phyloP scores from a whole-genome alignment of 805 yeast species.

The Dipodascus albidus region DNA sequence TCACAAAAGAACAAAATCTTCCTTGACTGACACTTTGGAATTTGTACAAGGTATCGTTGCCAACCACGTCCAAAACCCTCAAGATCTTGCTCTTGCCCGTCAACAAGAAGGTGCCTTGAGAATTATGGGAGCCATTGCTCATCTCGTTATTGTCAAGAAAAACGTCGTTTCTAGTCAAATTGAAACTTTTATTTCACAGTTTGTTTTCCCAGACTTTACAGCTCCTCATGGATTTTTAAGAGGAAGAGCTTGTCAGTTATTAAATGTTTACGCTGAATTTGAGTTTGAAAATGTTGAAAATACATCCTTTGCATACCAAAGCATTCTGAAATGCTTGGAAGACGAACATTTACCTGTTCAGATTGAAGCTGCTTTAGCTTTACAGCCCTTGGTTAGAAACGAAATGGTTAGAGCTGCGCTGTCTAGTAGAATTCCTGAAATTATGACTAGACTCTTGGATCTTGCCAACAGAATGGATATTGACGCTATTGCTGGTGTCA shows the following conservation, averaged over 20 bases:
- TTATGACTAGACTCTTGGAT: conserved; percentile 68
- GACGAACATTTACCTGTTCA: conserved; percentile 59
- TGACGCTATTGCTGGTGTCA: conserved; percentile 78
- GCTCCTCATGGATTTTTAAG: conserved; percentile 55
- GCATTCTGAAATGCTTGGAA: conserved; percentile 30
- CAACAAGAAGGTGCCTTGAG: conserved; percentile 72
- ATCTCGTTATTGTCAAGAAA: conserved; percentile 39
- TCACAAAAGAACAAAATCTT: conserved; percentile 40
- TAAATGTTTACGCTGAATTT: conserved; percentile 51
- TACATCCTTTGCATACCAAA: conserved; percentile 43
- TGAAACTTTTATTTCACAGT: conserved; percentile 52
- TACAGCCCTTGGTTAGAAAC: conserved; percentile 63
- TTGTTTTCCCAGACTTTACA: conserved; percentile 61
- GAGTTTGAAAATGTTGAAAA: conserved; percentile 51
- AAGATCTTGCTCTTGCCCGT: conserved; percentile 34
- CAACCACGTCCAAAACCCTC: conserved; percentile 24
- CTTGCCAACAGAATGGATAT: conserved; percentile 75
- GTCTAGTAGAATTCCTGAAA: conserved; percentile 56
- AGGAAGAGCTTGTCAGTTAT: conserved; percentile 40
- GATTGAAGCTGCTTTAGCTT: conserved; percentile 73
- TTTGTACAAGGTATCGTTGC: conserved; percentile 43
- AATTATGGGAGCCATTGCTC: conserved; percentile 59
- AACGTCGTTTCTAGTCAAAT: conserved; percentile 52
- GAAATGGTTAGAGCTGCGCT: conserved; percentile 60
- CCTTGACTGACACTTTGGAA: conserved; percentile 36